Evolutionary conservation across 2,329 filamentous ascomycete genomes (phyloP), one percentile per base, ranked within the genome.

Genomic region (Aureobasidium sp.): DNA sequence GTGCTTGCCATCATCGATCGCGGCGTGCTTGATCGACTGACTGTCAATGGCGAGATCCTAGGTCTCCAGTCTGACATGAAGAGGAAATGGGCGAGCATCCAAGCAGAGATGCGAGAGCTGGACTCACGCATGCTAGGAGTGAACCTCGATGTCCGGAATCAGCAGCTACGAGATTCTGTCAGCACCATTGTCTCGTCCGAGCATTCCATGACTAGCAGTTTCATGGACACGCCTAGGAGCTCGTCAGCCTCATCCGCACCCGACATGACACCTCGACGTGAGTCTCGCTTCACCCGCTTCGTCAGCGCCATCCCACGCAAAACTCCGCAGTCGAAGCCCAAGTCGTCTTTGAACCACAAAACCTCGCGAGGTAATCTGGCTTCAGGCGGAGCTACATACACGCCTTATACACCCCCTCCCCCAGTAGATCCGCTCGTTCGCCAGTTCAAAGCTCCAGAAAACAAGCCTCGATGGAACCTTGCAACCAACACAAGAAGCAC

Each of bases 11-110:
- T 97, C 71, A 97, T 97, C 54, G 91, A 97, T 68, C 93, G 91
- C 71, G 94, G 94, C n/a, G 88, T 97, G 69, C 89, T 90, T 71
- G 91, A 97, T 70, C 85, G 94, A n/a, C 79, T 97, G 54, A 97
- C 94, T 0, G 91, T 97, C 61, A 97, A 99, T 70, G 94, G 94
- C 48, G 94, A 97, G 75, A 94, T 97, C 64, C 75, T 97, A 32
- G 85, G 91, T 48, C 79, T 97, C 37, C 88, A 96, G 69, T 84
- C 85, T 7, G 92, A 97, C 68, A 88, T 97, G 78, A 87, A 91
- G 69, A 81, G 85, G 16, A 87, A 88, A 68, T 95, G 92, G 84
- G 83, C 87, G 66, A 82, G 84, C 4, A 77, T 97, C 55, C 90
- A 91, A 70, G 81, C 82, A 16, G 85, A 89, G 65, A 93, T 94